Evolutionary conservation across 1,139 yeast species (phyloP).

Genomic region (Candida dubliniensis): DNA sequence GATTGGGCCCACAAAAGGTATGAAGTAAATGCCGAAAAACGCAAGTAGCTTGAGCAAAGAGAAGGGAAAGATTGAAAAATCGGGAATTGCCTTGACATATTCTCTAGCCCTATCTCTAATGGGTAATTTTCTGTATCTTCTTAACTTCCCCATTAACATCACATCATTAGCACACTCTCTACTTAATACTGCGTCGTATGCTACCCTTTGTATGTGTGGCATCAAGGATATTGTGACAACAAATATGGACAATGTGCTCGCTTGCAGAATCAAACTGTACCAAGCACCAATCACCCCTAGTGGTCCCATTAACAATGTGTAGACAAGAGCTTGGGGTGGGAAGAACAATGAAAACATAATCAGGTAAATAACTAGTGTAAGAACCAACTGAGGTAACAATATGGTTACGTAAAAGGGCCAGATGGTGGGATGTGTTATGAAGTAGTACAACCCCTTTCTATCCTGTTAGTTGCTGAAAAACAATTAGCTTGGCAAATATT

Average conservation of each 20-base stretch:
- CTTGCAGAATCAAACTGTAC: slow-evolving; percentile 52
- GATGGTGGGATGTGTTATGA: slow-evolving; percentile 41
- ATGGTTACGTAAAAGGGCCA: slow-evolving; percentile 54
- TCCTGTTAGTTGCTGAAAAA: slow-evolving; percentile 3
- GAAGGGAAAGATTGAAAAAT: slow-evolving; percentile 24
- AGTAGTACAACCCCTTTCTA: slow-evolving; percentile 45
- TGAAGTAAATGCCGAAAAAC: slow-evolving; percentile 42
- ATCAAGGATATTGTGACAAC: slow-evolving; percentile 51
- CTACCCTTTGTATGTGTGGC: slow-evolving; percentile 53
- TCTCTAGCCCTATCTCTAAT: slow-evolving; percentile 26
- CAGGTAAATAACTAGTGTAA: slow-evolving; percentile 44
- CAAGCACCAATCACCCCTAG: slow-evolving; percentile 56
- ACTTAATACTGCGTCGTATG: slow-evolving; percentile 59
- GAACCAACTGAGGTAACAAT: slow-evolving; percentile 50
- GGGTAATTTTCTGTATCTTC: slow-evolving; percentile 28
- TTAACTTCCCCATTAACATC: slow-evolving; percentile 46
- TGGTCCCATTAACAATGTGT: slow-evolving; percentile 54
- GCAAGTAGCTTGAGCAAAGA: slow-evolving; percentile 26
- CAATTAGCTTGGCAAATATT: no score
- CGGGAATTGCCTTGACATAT: slow-evolving; percentile 26
- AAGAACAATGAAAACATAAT: slow-evolving; percentile 41
- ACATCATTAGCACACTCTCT: slow-evolving; percentile 48
- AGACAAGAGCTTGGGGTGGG: slow-evolving; percentile 49
- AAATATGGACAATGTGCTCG: slow-evolving; percentile 51
- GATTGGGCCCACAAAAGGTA: slow-evolving; percentile 66